These are phyloP conservation scores for Hygrophoropsis aurantiaca DNA, from an alignment of 768 basidiomycete genomes.

Conservation along the genomic window DNA sequence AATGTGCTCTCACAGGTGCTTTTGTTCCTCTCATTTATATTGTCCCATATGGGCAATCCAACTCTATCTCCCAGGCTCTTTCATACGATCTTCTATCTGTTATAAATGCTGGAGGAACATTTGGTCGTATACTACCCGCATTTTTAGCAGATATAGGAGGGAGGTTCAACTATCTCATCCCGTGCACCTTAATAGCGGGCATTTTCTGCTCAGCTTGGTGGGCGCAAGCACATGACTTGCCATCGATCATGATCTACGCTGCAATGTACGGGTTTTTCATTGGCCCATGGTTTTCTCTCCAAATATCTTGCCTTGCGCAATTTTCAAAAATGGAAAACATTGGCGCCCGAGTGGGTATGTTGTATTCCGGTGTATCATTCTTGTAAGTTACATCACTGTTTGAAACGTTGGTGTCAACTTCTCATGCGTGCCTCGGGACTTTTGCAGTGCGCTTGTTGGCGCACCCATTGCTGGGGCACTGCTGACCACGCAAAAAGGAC, in stretches of 20 bases:
- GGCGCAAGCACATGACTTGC: not conserved
- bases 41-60: constrained; percentile 50
- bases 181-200: constrained; percentile 12
- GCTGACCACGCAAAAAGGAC: not conserved
- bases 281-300: not conserved
- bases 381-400: not conserved
- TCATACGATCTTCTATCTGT: constrained; percentile 57
- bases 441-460: not conserved
- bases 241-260: not conserved
- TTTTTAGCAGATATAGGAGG: constrained; percentile 57
- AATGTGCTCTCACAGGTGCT: constrained; percentile 38
- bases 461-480: not conserved
- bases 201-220: not conserved
- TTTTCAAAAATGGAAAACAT: constrained; percentile 1
- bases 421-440: no score
- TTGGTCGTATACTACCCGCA: constrained; percentile 57
- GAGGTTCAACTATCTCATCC: constrained; percentile 56
- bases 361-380: not conserved
- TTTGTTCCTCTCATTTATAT: constrained; percentile 70
- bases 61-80: constrained; percentile 29
- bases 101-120: constrained; percentile 59
- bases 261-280: not conserved
- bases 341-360: not conserved
- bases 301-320: not conserved
- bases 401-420: not conserved